A percentile compares a stretch with the other conserved stretches of the same genome.
phyloP scores from a whole-genome alignment of 2,329 filamentous ascomycete genomes.

The Seiridium unicorne region DNA sequence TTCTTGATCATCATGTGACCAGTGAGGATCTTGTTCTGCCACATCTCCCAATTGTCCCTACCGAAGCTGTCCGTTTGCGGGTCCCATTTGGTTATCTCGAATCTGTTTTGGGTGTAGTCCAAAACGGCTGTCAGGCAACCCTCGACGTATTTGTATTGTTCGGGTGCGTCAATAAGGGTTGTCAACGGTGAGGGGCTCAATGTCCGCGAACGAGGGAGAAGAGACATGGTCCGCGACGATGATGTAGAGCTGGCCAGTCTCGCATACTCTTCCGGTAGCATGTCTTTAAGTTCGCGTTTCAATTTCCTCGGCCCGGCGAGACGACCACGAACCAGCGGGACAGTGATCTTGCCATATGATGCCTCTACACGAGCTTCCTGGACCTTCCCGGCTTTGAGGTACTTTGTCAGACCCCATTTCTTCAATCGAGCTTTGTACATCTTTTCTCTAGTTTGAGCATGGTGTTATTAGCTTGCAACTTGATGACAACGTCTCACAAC shows the following conservation, averaged over 20 bases:
- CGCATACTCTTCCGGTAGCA: not conserved
- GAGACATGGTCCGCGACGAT: not conserved
- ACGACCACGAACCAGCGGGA: conserved; percentile 1
- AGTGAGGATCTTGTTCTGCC: not conserved
- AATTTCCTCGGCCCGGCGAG: not conserved
- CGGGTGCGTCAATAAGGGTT: not conserved
- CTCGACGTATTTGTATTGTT: not conserved
- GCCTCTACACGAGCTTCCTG: not conserved
- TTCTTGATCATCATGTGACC: not conserved
- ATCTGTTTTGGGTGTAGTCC: not conserved
- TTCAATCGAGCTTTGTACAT: conserved; percentile 2
- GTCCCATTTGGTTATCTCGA: not conserved
- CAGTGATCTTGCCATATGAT: not conserved
- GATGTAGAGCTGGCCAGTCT: not conserved
- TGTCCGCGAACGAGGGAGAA: not conserved
- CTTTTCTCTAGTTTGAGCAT: not conserved
- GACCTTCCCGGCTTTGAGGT: conserved; percentile 67
- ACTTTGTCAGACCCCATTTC: conserved; percentile 2
- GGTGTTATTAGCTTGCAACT: not conserved
- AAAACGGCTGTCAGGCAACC: not conserved
- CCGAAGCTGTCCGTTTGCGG: not conserved
- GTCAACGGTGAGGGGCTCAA: not conserved
- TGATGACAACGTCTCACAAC: not conserved
- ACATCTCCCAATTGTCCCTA: not conserved
- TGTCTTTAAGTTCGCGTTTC: not conserved